phyloP scores from a whole-genome alignment of 1,284 basidiomycete species.

The Prillingera fragicola region DNA sequence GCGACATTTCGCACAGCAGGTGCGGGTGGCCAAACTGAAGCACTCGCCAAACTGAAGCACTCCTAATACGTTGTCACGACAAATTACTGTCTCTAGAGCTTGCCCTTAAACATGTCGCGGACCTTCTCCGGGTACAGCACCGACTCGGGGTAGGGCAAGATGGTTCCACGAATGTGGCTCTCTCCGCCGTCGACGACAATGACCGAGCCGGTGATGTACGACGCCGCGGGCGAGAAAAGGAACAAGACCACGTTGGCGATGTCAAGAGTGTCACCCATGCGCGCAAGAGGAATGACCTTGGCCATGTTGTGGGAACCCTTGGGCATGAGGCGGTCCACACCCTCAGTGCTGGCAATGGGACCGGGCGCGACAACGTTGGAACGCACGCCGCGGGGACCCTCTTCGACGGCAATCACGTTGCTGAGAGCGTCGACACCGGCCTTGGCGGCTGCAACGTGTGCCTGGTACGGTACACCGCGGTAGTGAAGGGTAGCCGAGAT shows the following conservation, averaged over 20 bases:
- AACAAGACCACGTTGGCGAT: conserved; percentile 76
- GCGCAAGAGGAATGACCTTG: conserved; percentile 56
- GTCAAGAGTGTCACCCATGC: conserved; percentile 64
- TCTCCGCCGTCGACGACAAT: conserved; percentile 47
- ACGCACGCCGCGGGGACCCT: conserved; percentile 88
- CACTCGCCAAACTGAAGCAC: too few relatives aligned
- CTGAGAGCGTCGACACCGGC: conserved; percentile 87
- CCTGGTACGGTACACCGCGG: conserved; percentile 81
- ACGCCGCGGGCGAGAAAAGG: conserved; percentile 81
- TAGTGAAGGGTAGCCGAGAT: conserved; percentile 90
- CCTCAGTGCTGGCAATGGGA: conserved; percentile 78
- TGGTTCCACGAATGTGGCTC: conserved; percentile 29
- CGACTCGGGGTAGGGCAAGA: conserved; percentile 41
- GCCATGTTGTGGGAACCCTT: conserved; percentile 45
- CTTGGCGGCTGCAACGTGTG: conserved; percentile 90
- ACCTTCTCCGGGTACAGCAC: conserved; percentile 42
- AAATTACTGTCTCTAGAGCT: conserved; percentile 15
- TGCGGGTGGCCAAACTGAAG: too few relatives aligned
- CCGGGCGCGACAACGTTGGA: conserved; percentile 80
- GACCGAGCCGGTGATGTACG: conserved; percentile 68
- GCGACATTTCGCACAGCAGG: too few relatives aligned
- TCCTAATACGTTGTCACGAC: too few relatives aligned
- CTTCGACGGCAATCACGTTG: conserved; percentile 80
- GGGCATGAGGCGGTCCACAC: conserved; percentile 65
- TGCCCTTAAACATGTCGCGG: conserved; percentile 23